Base-by-base conservation (phyloP, 2,329 filamentous ascomycete genomes). In the Apiospora marii region DNA sequence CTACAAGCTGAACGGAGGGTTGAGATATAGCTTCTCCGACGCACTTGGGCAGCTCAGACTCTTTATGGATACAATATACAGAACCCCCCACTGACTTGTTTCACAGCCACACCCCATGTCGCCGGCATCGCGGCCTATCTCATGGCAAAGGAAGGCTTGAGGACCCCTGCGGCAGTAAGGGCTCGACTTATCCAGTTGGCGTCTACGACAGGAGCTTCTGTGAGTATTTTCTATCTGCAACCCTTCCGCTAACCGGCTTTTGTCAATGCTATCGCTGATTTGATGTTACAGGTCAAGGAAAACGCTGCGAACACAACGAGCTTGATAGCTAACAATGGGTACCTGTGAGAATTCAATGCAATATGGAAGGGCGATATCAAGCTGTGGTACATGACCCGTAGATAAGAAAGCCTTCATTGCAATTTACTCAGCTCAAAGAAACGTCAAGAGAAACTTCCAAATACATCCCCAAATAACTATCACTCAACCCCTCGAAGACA, bases 41-140 rank as follows among this genome's bases (percentile, higher is more conserved):
- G 37, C 37, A 1, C 2, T 10, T 41, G 7, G 1, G 37, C 8
- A 41, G 37, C 7, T 8, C 2, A 1, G 10, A 10, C 5, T 16
- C 46, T 1, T 6, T 22, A 4, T 22, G 0, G 22, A 49, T 10
- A 24, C 7, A 8, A 8, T 22, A 2, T 30, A 30, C 4, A 30
- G 10, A n/a, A 24, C 27, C 13, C 1, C n/a, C n/a, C n/a, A 4
- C 49, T 24, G n/a, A 51, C n/a, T 14, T 24, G n/a, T 22, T 14
- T 34, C 16, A 22, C 5, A 61, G 85, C 88, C 13, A 80, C 84
- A 8, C 88, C 88, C 2, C 86, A 89, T 73, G 82, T 89, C 70
- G 83, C 85, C n/a, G 88, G 88, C 0, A 75, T 90, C 0, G 86
- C 84, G 3, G 81, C 85, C 0, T 89, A 89, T 76, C 76, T 87